Evolutionary conservation across 345 rosid genomes (phyloP), one percentile per base, ranked within the genome.

Genomic region (Populus euphratica): DNA sequence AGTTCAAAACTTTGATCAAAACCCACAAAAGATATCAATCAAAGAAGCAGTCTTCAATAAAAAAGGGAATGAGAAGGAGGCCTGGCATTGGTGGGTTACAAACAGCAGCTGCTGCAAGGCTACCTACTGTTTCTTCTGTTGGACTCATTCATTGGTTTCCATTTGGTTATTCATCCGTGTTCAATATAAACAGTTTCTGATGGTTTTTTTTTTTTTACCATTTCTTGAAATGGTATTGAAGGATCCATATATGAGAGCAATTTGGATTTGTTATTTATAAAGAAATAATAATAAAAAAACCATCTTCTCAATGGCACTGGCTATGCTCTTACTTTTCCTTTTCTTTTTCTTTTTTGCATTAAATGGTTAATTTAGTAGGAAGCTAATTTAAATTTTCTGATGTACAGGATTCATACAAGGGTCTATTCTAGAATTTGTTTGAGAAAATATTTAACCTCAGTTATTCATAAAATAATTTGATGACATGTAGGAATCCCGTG

Each of bases 61-160:
- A 27, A 29, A 33, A 68, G 35, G 35, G 31, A 75, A 94, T 89
- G 97, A 87, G 93, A 76, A 87, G 98, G 79, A 80, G 97, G 76
- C 95, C 97, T 7, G 97, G 98, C 85, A 94, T 94, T 75, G 95
- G 97, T 36, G 98, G 98, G 12, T 71, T 92, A 16, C 93, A 94
- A 80, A 89, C 88, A 18, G 93, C 93, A 27, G 98, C 91, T 25
- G 96, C 88, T 9, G 86, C 97, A 67, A 85, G 93, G 94, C 93
- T 94, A 82, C 79, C 80, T 67, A 70, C 73, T 73, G 12, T 56
- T 70, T 52, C 16, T 73, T 56, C 10, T 20, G 3, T 39, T n/a
- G 63, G 25, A 38, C 56, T 31, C 8, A 31, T 68, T 35, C 16
- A 62, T 33, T 70, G 33, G 0, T 66, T 36, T 72, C 38, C 5